Evolutionary conservation across 192 early-diverging fungal genomes (phyloP), one percentile per base, ranked within the genome.

Genomic region (Spinellus fusiger): DNA sequence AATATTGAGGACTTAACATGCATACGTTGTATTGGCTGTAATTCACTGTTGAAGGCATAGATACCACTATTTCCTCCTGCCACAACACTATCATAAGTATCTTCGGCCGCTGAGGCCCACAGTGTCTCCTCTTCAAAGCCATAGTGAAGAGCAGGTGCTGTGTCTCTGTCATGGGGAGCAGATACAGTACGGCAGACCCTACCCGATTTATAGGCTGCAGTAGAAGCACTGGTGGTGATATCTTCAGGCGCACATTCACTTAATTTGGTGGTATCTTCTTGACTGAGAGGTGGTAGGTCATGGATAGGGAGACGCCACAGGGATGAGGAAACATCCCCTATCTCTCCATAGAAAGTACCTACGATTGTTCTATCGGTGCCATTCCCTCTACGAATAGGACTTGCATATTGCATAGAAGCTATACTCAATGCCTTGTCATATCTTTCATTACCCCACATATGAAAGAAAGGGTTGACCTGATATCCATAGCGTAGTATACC

Each of bases 61-160:
- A 35, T 27, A 56, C 8, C 12, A 20, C 18, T 38, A 16, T 56
- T 23, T 56, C 55, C 34, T 7, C 37, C 55, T 38, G 13, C 37
- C 23, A 12, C 10, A n/a, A 44, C 40, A 10, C 15, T 44, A 44
- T 44, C 40, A 10, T 44, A n/a, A 10, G 10, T 44, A 18, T 44
- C 40, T n/a, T 56, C 37, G 37, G 28, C 37, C 38, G 18, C 37
- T 7, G 55, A 56, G n/a, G 33, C 33, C 34, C 34, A 35, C 37
- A 33, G 37, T 18, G 37, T 40, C 35, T 56, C 54, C 23, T 56
- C 54, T 6, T 37, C 54, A 34, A 56, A 38, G 54, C 26, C 26
- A 28, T 29, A 28, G n/a, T 29, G 26, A 51, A 51, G 33, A 32
- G 29, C 6, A 53, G 27, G 29, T 13, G 6, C 29, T 32, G 13